Base-by-base conservation (phyloP, 164 flowering plant species). In the Liriodendron chinense region DNA sequence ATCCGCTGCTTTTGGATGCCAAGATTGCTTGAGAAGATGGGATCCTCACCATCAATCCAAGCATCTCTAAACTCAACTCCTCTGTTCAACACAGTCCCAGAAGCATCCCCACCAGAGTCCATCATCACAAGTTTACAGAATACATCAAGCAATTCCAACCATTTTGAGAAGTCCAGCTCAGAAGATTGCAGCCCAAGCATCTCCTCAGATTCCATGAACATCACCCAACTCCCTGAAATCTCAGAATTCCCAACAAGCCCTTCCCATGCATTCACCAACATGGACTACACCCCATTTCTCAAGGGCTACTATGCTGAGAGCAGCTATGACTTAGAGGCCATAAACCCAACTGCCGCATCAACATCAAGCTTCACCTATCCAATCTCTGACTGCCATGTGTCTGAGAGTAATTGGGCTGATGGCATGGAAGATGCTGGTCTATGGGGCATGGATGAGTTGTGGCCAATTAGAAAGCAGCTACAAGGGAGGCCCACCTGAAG, bases 1-100 rank as follows among this genome's bases (percentile, higher is more conserved):
- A 77, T 93, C 12, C 73, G 87, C 47, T 75, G 78, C 70, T 81
- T 76, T 59, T 93, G 93, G 89, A 87, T 89, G 84, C 94, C 98
- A 0, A 87, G 90, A 70, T 76, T 91, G 82, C 77, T 87, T 34
- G 89, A 90, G n/a, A 87, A 88, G 74, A 85, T 85, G 5, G 85
- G 84, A 79, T 71, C 80, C 3, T 59, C 81, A 7, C 69, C 85
- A 18, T 18, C 79, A 70, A 16, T 53, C 18, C 59, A 53, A 53
- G 13, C 59, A 10, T 48, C 72, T 48, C 78, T 75, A 65, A 53
- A 28, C 67, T 68, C 84, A 49, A 14, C 50, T 43, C 68, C 77
- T 48, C 48, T 47, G 26, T 62, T 49, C 61, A 77, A 70, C 26
- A 70, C 67, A 23, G 68, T 72, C 48, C 56, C 74, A 65, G 70